Conservation (phyloP, 2,329 filamentous ascomycete species). For the Phoma sp. region DNA sequence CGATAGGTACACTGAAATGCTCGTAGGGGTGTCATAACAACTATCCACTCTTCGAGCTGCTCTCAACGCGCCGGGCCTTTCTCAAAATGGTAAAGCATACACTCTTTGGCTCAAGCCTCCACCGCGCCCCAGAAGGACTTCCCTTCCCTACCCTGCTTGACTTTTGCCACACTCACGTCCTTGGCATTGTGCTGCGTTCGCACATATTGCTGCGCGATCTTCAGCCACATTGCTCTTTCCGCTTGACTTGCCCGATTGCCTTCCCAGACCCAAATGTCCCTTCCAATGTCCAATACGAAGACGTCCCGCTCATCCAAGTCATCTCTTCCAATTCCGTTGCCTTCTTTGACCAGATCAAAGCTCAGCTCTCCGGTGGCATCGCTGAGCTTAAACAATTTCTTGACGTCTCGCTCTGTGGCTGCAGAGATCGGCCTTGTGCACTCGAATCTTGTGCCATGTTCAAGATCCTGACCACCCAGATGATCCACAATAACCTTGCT, state of each 20-base stretch:
- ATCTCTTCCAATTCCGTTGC: slow-evolving; percentile 49
- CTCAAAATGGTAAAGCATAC: background rate
- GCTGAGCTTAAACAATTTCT: slow-evolving; percentile 66
- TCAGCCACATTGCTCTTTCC: slow-evolving; percentile 67
- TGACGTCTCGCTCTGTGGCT: slow-evolving; percentile 31
- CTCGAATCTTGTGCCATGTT: slow-evolving; percentile 53
- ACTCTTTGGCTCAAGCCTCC: slow-evolving; percentile 16
- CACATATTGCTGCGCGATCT: slow-evolving; percentile 63
- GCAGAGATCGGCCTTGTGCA: slow-evolving; percentile 50
- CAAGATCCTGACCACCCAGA: slow-evolving; percentile 45
- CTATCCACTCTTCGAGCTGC: too few relatives aligned
- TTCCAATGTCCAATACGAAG: slow-evolving; percentile 66
- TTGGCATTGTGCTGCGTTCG: slow-evolving; percentile 53
- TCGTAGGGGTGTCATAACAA: too few relatives aligned
- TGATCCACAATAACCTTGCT: slow-evolving; percentile 62
- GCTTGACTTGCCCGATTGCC: slow-evolving; percentile 62
- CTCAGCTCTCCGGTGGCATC: slow-evolving; percentile 64
- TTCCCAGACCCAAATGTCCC: slow-evolving; percentile 70
- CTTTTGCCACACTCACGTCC: slow-evolving; percentile 59
- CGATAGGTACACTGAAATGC: too few relatives aligned
- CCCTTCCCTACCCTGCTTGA: slow-evolving; percentile 63
- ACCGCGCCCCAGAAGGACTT: slow-evolving; percentile 59
- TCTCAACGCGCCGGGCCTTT: background rate
- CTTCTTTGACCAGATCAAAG: slow-evolving; percentile 66
- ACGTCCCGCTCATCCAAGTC: slow-evolving; percentile 67